Base-by-base conservation (phyloP, 2,329 filamentous ascomycete species). In the Trichoderma endophyticum region DNA sequence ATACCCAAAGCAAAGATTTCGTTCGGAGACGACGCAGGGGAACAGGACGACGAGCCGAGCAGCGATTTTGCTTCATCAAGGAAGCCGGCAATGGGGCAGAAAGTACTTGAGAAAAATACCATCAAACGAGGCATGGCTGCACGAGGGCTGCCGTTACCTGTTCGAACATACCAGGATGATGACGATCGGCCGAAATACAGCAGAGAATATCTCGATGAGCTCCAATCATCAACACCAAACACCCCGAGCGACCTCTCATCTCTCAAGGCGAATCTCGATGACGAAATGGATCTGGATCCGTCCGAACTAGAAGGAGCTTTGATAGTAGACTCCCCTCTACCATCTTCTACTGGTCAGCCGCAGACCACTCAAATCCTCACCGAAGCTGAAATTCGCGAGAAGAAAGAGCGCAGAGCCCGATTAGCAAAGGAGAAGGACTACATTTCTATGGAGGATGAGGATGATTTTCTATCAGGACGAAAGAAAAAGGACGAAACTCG, bases 391-490 rank as follows among this genome's bases (percentile, higher is more conserved):
- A 97, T 98, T 65, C 88, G 88, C 32, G 95, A 97, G 82, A 97
- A 95, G 84, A 98, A 98, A 81, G 93, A 94, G 73, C 89, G 96
- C 2, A 89, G 95, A 18, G 92, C 92, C n/a, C 90, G 95, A 1
- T 81, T 97, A 12, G 95, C 94, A 0, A 73, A 94, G 77, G 83
- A 88, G 74, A 82, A 92, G 63, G 89, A 91, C 70, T 92, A 89
- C 77, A 87, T 93, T 59, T 89, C 90, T 0, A 83, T 93, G 0
- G 85, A 89, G 70, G 88, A 87, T 39, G 85, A 85, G n/a, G 86
- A 87, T n/a, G 82, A 83, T 24, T 78, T 78, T 32, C 78, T 82
- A 8, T 48, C 70, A 6, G 75, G 74, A 24, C 73, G 74, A 3
- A 89, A 89, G 74, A 89, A 91, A 76, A 89, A 92, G 75, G 87